Evolutionary conservation across 306 rosid genomes (phyloP).

Genomic region (Vigna nakashimae): DNA sequence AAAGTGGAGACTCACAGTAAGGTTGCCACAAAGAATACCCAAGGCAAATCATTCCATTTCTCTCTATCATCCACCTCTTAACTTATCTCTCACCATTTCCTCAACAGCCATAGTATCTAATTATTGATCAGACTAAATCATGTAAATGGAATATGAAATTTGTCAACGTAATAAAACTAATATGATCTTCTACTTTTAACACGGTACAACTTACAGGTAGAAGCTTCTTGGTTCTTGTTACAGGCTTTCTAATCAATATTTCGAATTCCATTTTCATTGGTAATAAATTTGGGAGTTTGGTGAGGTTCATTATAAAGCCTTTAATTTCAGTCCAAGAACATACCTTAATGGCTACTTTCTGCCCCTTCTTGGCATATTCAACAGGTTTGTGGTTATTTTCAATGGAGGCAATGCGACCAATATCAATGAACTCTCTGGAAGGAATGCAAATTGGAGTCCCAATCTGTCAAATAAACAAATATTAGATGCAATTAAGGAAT

Average conservation of each 20-base stretch:
- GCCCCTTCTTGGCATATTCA: constrained; percentile 91
- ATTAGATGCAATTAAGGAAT: constrained; percentile 37
- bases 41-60: not conserved
- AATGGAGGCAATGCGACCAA: constrained; percentile 87
- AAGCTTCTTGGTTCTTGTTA: not conserved
- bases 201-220: not conserved
- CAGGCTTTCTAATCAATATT: constrained; percentile 10
- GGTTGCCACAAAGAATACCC: not conserved
- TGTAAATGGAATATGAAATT: constrained; percentile 3
- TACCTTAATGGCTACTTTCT: constrained; percentile 91
- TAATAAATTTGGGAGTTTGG: not conserved
- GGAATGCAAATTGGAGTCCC: constrained; percentile 97
- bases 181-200: not conserved
- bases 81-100: constrained; percentile 27
- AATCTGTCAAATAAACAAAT: constrained; percentile 59
- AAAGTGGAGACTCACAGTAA: constrained; percentile 30
- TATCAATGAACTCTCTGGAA: constrained; percentile 79
- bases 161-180: not conserved
- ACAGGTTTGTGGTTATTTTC: constrained; percentile 93
- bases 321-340: constrained; percentile 26
- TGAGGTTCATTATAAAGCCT: constrained; percentile 3
- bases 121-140: constrained; percentile 3
- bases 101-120: constrained; percentile 4
- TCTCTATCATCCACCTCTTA: not conserved
- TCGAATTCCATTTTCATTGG: constrained; percentile 10